Base-by-base conservation (phyloP, 2,329 filamentous ascomycete genomes). In the Sporothrix curviconia region DNA sequence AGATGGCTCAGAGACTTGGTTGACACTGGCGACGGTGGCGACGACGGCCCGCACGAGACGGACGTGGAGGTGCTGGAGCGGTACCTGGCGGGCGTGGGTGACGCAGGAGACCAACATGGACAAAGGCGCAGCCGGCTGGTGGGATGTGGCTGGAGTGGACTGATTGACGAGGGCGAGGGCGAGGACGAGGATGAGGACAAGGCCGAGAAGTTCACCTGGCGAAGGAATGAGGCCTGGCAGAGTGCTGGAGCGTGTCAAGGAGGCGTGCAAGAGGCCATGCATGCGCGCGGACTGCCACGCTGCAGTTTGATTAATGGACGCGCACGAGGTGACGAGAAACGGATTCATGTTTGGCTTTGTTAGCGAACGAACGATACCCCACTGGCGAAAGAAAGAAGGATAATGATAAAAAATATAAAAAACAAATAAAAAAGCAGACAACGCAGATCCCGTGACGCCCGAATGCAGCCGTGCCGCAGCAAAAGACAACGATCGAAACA, bases 91-190 rank as follows among this genome's bases (percentile, higher is more conserved):
- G 80, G 79, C 25, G 89, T 97, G 0, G 79, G 96, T 0, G 60
- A n/a, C 73, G 1, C 85, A 92, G 58, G 94, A 97, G 70, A 77
- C 80, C 58, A 86, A 96, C 68, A 78, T 96, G 66, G 94, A 89
- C 63, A 88, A 92, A n/a, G 61, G 92, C 90, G 66, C 90, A n/a
- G 95, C 70, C 94, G 94, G 11, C 88, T 92, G 0, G 88, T 95
- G 0, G 89, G n/a, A n/a, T 83, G 6, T 96, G 81, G 52, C 89
- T 86, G 50, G 74, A 75, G 42, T 76, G 81, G 66, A n/a, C 62
- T 85, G 19, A 75, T 85, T 7, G 78, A 80, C 46, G 77, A 79
- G 44, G 74, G 74, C 32, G 67, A 65, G 2, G 53, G 44, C 1
- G 43, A 43, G 14, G 36, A 3, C 25, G 25, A 19, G 7, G 34